Base-by-base conservation (phyloP, 352 stramenopile genomes). In the Globisporangium parvum region DNA sequence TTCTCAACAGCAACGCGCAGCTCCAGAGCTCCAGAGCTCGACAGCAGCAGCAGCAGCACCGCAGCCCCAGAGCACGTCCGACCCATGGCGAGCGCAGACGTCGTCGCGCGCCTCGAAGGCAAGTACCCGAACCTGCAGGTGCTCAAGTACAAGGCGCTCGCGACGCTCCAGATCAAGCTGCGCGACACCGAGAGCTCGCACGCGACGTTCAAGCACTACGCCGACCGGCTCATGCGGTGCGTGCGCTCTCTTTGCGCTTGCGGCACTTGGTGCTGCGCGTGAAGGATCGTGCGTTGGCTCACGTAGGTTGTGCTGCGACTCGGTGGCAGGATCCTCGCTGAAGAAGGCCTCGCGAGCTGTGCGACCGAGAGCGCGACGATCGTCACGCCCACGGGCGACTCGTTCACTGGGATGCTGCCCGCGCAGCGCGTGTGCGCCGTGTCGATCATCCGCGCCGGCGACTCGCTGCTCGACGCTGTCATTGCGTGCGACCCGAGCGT, bases 381-480 rank as follows among this genome's bases (percentile, higher is more conserved):
- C 51, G 57, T 69, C 61, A 93, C 85, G 47, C 80, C 82, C 41
- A 93, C 82, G 12, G 72, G 75, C 53, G 75, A 86, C 66, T 73
- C 69, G 44, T 86, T 77, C 59, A 80, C 61, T 49, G 76, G 66
- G 5, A 45, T 83, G 17, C 63, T 85, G 56, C 73, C 80, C 1
- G 68, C 70, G 24, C 75, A 83, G 31, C 85, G 70, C 46, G 71
- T 98, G 39, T 97, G 91, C 57, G 87, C 85, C 11, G 90, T 98
- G 42, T 98, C 92, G 21, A 98, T 98, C 62, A 91, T 98, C 60
- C 83, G 95, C 24, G 88, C 90, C 3, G 95, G 95, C 23, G 85
- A 95, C 63, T 73, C 88, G 48, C 66, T 98, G 23, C 68, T 98
- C 26, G 91, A 98, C 60, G 83, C 80, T 11, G 91, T 98, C 35